Conservation (phyloP, 192 early-diverging fungal species). For the Spizellomyces punctatus region DNA sequence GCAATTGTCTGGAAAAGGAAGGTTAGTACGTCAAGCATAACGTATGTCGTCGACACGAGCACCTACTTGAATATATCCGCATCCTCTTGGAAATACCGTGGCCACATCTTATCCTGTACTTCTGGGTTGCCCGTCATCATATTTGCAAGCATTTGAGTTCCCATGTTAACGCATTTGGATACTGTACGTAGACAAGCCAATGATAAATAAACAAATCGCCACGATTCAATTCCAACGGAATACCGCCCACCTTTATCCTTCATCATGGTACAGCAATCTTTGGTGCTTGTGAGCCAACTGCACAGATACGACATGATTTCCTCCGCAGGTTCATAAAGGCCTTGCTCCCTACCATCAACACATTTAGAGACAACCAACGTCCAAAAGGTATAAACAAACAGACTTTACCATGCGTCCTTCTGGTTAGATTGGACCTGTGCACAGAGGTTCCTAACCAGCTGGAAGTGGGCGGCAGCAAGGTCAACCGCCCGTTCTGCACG, state of each 20-base stretch:
- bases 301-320: slow-evolving; percentile 42
- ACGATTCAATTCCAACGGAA: not conserved
- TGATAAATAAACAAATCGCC: not conserved
- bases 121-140: slow-evolving; percentile 54
- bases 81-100: slow-evolving; percentile 43
- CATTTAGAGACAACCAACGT: not conserved
- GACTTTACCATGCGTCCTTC: slow-evolving; percentile 39
- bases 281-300: slow-evolving; percentile 40
- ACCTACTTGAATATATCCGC: slow-evolving; percentile 43
- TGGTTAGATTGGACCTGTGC: slow-evolving; percentile 45
- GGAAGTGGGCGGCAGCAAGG: slow-evolving; percentile 39
- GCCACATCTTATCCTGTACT: slow-evolving; percentile 48
- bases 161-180: slow-evolving; percentile 42
- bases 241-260: slow-evolving; percentile 17
- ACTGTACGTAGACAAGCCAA: slow-evolving; percentile 8
- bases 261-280: slow-evolving; percentile 35
- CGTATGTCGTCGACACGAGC: not conserved
- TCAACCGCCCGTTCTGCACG: slow-evolving; percentile 32
- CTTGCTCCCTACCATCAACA: slow-evolving; percentile 31
- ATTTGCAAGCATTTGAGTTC: slow-evolving; percentile 50
- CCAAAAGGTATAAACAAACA: not conserved
- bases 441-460: slow-evolving; percentile 47
- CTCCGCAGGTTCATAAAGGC: slow-evolving; percentile 40
- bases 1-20: slow-evolving; percentile 36
- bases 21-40: not conserved